A percentile compares a stretch with the other conserved stretches of the same genome.
phyloP scores from a whole-genome alignment of 1,284 basidiomycete genomes.

The Tilletia indica region DNA sequence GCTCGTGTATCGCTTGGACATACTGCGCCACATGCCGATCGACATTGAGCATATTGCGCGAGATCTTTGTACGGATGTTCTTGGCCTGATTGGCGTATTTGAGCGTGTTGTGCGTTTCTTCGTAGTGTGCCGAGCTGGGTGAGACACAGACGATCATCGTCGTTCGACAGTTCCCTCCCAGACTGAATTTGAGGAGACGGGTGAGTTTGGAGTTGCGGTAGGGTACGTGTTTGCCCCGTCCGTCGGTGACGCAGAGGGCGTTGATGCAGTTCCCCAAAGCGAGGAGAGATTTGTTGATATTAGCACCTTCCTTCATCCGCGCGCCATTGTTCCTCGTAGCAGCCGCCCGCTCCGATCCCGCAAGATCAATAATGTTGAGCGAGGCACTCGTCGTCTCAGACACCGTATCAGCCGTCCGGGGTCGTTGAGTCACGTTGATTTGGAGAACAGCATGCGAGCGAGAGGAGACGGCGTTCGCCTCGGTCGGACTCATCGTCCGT shows the following conservation, averaged over 20 bases:
- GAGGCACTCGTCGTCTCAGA: constrained; percentile 51
- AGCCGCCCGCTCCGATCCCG: constrained; percentile 53
- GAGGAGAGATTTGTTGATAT: constrained; percentile 55
- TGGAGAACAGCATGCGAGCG: constrained; percentile 54
- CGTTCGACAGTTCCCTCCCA: constrained; percentile 56
- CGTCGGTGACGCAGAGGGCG: constrained; percentile 52
- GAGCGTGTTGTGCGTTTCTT: constrained; percentile 56
- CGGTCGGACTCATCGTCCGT: constrained; percentile 53
- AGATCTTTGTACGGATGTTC: constrained; percentile 55
- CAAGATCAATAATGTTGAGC: constrained; percentile 55
- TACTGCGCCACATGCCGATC: constrained; percentile 56
- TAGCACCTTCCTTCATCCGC: constrained; percentile 56
- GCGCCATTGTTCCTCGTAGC: constrained; percentile 54
- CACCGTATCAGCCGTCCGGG: constrained; percentile 47
- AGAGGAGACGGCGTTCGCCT: constrained; percentile 53
- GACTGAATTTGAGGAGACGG: constrained; percentile 54
- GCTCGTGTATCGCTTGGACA: constrained; percentile 84
- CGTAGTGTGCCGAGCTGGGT: constrained; percentile 53
- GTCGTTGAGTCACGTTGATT: constrained; percentile 53
- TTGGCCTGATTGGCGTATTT: constrained; percentile 56
- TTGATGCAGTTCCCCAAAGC: constrained; percentile 56
- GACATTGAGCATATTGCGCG: constrained; percentile 54
- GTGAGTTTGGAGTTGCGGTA: constrained; percentile 55
- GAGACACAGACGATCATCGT: constrained; percentile 56
- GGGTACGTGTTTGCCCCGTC: constrained; percentile 43